phyloP scores from a whole-genome alignment of 1,284 basidiomycete species.

The Cystobasidium slooffiae region DNA sequence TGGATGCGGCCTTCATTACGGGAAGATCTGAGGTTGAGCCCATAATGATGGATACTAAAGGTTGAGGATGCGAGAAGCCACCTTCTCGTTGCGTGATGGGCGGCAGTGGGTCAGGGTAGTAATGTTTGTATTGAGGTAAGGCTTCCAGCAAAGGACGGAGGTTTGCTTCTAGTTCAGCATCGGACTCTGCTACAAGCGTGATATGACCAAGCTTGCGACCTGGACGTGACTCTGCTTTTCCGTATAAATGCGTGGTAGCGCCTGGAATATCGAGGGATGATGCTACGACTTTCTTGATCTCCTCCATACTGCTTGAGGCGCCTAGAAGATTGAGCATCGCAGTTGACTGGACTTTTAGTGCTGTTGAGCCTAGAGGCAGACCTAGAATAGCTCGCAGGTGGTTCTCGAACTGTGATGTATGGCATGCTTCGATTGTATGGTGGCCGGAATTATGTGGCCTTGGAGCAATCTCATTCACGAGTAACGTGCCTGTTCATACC shows the following conservation, averaged over 20 bases:
- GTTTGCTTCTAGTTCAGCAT: conserved; percentile 72
- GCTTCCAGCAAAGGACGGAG: conserved; percentile 70
- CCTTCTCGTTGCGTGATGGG: conserved; percentile 58
- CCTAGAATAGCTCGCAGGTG: conserved; percentile 94
- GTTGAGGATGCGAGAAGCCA: conserved; percentile 66
- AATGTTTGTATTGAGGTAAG: conserved; percentile 58
- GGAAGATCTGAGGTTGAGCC: conserved; percentile 98
- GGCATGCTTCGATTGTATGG: conserved; percentile 98
- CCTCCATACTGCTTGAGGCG: conserved; percentile 67
- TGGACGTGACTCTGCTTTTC: conserved; percentile 84
- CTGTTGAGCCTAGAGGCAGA: conserved; percentile 86
- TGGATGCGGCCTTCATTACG: conserved; percentile 86
- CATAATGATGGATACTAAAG: conserved; percentile 95
- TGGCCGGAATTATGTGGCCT: conserved; percentile 98
- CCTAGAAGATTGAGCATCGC: conserved; percentile 97
- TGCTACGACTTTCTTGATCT: conserved; percentile 63
- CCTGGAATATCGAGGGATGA: conserved; percentile 72
- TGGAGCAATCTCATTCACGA: conserved; percentile 98
- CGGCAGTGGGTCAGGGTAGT: conserved; percentile 61
- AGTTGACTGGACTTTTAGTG: conserved; percentile 81
- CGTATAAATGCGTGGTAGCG: conserved; percentile 86
- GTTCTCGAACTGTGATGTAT: conserved; percentile 96
- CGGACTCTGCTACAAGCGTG: conserved; percentile 82
- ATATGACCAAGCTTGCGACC: conserved; percentile 99
- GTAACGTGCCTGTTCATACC: conserved; percentile 66